Evolutionary conservation across 148 eudicot species (phyloP).

Genomic region (Agrostemma githago): DNA sequence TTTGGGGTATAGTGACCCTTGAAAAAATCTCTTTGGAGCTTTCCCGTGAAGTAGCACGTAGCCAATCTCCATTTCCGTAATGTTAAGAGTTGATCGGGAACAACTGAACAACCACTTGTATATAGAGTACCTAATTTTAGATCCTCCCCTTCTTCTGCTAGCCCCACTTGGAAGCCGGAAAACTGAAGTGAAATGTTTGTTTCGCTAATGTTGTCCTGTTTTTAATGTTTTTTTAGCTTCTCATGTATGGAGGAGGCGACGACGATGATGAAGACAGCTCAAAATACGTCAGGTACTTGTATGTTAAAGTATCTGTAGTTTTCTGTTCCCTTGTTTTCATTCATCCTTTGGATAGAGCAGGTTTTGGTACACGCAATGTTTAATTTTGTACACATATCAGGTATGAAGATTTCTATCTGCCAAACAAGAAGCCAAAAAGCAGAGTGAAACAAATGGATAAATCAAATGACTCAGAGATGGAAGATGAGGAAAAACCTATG

Average conservation of each 20-base stretch:
- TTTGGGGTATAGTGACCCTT: background rate
- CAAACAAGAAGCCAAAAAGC: constrained; percentile 38
- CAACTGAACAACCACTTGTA: background rate
- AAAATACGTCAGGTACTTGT: constrained; percentile 47
- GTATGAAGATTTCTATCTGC: constrained; percentile 71
- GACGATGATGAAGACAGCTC: constrained; percentile 40
- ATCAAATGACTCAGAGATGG: background rate
- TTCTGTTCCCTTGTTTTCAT: background rate
- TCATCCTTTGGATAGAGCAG: background rate
- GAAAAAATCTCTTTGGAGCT: no score
- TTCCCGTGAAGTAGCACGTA: no score
- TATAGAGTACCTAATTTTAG: background rate
- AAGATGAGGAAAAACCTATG: background rate
- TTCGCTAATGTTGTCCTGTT: background rate
- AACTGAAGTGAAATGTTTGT: background rate
- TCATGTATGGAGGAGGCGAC: constrained; percentile 40
- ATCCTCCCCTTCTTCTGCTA: background rate
- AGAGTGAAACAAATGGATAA: constrained; percentile 6
- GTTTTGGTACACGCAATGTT: background rate
- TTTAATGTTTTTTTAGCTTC: constrained; percentile 46
- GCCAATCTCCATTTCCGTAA: background rate
- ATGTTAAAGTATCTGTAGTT: background rate
- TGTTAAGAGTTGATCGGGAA: background rate
- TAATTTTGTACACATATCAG: constrained; percentile 25
- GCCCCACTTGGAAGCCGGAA: background rate